Percentiles rank a stretch among this genome's conserved stretches.
These are phyloP conservation scores for Rhododendron molle DNA, from an alignment of 148 eudicot genomes.

Conservation along the genomic window DNA sequence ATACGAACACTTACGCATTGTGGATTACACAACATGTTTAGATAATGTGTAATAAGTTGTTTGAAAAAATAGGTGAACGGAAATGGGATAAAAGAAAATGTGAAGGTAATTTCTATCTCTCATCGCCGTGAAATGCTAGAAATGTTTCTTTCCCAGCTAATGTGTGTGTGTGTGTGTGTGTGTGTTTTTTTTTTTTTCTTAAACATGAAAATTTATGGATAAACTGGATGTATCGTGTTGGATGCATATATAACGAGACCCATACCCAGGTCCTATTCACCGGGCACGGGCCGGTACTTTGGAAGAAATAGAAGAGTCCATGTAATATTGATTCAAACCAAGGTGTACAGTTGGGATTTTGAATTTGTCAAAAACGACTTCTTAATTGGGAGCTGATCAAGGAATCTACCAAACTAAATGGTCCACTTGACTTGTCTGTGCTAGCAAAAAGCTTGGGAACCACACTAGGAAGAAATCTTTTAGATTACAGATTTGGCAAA, in stretches of 20 bases:
- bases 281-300: background rate
- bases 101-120: background rate
- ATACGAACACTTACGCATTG: background rate
- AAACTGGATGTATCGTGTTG: too few relatives aligned
- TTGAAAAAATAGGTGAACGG: too few relatives aligned
- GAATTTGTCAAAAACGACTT: background rate
- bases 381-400: too few relatives aligned
- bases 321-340: background rate
- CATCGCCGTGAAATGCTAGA: background rate
- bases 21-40: too few relatives aligned
- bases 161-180: too few relatives aligned
- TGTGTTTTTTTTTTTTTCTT: too few relatives aligned
- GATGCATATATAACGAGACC: too few relatives aligned
- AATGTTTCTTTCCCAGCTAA: background rate
- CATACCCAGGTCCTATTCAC: too few relatives aligned
- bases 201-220: too few relatives aligned
- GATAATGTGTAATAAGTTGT: too few relatives aligned
- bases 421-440: background rate
- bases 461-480: conserved; percentile 16
- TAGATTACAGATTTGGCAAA: background rate
- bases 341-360: background rate
- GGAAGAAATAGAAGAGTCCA: background rate
- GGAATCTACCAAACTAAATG: background rate
- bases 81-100: background rate
- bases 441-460: background rate